Evolutionary conservation across 805 yeast species (phyloP), one percentile per base, ranked within the genome.

Genomic region (Suhomyces kilbournensis): DNA sequence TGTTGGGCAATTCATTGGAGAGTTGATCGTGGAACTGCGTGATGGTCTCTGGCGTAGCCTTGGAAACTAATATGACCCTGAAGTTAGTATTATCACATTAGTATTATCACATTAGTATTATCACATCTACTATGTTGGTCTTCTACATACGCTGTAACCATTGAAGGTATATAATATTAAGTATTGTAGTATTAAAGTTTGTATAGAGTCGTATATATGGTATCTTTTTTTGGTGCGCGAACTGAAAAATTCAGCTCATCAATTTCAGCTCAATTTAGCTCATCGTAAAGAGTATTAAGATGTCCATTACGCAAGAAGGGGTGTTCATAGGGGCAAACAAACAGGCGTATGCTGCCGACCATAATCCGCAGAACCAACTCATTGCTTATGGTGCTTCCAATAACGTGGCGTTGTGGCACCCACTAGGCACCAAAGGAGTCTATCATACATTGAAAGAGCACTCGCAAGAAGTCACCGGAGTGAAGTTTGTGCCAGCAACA

Each of bases 301-400:
- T 38, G 42, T 23, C 50, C 7, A 23, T 22, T 3, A 5, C 19
- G 2, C 69, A 72, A 45, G 86, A 83, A 52, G 88, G 87, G 15
- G 72, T 84, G 3, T 86, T 87, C 63, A 74, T 81, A 17, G 96
- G 96, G 14, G 90, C 90, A 34, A 88, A 88, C 64, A 80, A 78
- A 54, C 90, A 85, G 59, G 71, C 83, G 4, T 81, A 78, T 53
- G 82, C 79, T 5, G 77, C 84, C 22, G 91, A 83, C 60, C 79
- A 77, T 57, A 73, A 77, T 53, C 50, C 62, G 0, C 49, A 51
- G 1, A 58, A 60, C 9, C 61, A 71, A 20, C 51, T 79, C 4
- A 75, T 87, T 6, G 96, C 94, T 0, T 89, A 76, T 65, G 96
- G 92, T 7, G 90, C 94, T 0, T 81, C 82, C 1, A 76, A 72